These are phyloP conservation scores for Claviceps quebecensis DNA, from an alignment of 2,329 filamentous ascomycete genomes.

Conservation along the genomic window DNA sequence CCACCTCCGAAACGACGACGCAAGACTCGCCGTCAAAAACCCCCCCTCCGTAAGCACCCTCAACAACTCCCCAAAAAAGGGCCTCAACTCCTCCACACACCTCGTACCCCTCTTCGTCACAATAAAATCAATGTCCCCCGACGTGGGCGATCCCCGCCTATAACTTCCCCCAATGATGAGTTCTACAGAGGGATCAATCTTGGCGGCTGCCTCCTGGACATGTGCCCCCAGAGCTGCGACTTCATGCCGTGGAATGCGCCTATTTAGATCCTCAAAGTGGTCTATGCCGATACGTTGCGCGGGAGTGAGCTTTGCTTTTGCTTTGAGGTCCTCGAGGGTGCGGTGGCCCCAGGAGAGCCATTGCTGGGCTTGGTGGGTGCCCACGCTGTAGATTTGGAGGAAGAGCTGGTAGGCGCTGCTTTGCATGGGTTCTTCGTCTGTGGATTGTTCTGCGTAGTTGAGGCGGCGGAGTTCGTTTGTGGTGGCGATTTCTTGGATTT, in stretches of 20 bases:
- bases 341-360: conserved; percentile 67
- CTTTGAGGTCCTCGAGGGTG: conserved; percentile 56
- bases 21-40: conserved; percentile 60
- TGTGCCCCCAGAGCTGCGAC: conserved; percentile 54
- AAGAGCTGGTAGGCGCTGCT: conserved; percentile 50
- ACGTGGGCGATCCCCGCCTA: conserved; percentile 59
- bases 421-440: conserved; percentile 43
- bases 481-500: conserved; percentile 77
- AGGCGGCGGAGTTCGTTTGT: conserved; percentile 60
- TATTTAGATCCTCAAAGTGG: conserved; percentile 65
- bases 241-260: conserved; percentile 64
- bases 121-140: conserved; percentile 74
- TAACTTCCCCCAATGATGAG: conserved; percentile 75
- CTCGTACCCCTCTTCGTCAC: conserved; percentile 53
- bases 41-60: conserved; percentile 40
- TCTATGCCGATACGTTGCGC: conserved; percentile 67
- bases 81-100: conserved; percentile 40
- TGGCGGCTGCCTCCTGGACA: conserved; percentile 44
- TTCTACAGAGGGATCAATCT: conserved; percentile 50
- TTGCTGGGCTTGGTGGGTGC: conserved; percentile 51
- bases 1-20: conserved; percentile 22
- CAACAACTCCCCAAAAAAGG: conserved; percentile 50
- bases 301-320: conserved; percentile 46
- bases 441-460: conserved; percentile 44
- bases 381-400: conserved; percentile 66